These are phyloP conservation scores for Ophiosphaerella herpotricha DNA, from an alignment of 2,329 filamentous ascomycete genomes.

Conservation along the genomic window DNA sequence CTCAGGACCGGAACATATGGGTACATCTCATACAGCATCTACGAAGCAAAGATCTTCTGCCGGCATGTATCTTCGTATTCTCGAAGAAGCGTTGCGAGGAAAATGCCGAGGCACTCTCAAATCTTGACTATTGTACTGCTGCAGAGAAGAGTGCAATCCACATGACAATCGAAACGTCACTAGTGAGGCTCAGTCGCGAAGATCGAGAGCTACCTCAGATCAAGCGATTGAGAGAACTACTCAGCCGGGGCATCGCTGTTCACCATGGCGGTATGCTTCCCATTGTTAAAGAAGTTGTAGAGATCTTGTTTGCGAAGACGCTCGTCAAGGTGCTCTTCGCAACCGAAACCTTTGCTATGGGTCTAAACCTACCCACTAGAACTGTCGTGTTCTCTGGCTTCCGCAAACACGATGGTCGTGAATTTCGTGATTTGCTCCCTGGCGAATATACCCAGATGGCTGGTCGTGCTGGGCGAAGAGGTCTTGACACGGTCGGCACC, in stretches of 20 bases:
- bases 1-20: conserved; percentile 96
- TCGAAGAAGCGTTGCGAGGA: conserved; percentile 98
- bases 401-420: conserved; percentile 91
- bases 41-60: conserved; percentile 82
- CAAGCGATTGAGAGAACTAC: conserved; percentile 79
- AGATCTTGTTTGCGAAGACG: conserved; percentile 93
- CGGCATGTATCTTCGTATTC: conserved; percentile 97
- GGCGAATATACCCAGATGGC: conserved; percentile 99
- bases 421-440: conserved; percentile 86
- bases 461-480: conserved; percentile 88
- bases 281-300: conserved; percentile 97
- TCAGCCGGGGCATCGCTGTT: conserved; percentile 88
- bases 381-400: conserved; percentile 98
- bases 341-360: conserved; percentile 98
- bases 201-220: conserved; percentile 93
- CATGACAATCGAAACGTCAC: conserved; percentile 95
- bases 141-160: conserved; percentile 95
- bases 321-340: conserved; percentile 97
- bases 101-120: conserved; percentile 92
- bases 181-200: conserved; percentile 87
- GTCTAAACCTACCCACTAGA: conserved; percentile 89
- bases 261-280: conserved; percentile 93
- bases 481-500: conserved; percentile 87
- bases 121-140: conserved; percentile 92
- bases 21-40: conserved; percentile 92